These are phyloP conservation scores for Hygrophorus pudorinus DNA, from an alignment of 768 basidiomycete genomes.

Conservation along the genomic window DNA sequence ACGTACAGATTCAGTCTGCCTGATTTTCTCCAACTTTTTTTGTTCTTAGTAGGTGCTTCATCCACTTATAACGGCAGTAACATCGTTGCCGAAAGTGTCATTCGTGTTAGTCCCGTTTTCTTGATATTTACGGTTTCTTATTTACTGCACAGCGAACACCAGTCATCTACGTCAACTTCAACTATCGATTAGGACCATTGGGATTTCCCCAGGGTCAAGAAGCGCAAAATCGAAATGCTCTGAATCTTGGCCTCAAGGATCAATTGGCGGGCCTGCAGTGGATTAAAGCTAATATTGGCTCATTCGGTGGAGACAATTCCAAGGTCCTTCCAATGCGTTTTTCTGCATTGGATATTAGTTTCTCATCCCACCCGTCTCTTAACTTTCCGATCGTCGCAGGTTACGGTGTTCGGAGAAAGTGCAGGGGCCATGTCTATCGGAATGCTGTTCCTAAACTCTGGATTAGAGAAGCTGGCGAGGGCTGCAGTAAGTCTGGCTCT, in stretches of 20 bases:
- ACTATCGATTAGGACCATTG: conserved; percentile 39
- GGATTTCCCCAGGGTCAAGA: conserved; percentile 34
- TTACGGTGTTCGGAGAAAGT: too few species aligned
- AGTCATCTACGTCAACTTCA: conserved; percentile 36
- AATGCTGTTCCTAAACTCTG: conserved; percentile 7
- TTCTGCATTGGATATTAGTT: too few species aligned
- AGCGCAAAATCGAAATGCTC: conserved; percentile 20
- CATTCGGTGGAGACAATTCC: conserved; percentile 39
- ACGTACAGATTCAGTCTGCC: not conserved
- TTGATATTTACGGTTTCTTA: not conserved
- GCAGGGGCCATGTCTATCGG: too few species aligned
- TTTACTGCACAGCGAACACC: conserved; percentile 23
- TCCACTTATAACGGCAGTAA: conserved; percentile 21
- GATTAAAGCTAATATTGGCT: conserved; percentile 44
- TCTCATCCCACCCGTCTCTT: too few species aligned
- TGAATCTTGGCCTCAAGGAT: conserved; percentile 33
- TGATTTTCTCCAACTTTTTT: not conserved
- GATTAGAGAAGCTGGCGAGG: conserved; percentile 14
- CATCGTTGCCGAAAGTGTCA: conserved; percentile 17
- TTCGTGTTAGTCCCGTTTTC: conserved; percentile 11
- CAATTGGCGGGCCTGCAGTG: conserved; percentile 30
- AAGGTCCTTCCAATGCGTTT: too few species aligned
- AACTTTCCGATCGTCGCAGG: too few species aligned
- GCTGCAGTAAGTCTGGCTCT: too few species aligned
- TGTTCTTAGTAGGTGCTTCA: conserved; percentile 6